Conservation (phyloP, 2,329 filamentous ascomycete genomes). For the Boeremia exigua region DNA sequence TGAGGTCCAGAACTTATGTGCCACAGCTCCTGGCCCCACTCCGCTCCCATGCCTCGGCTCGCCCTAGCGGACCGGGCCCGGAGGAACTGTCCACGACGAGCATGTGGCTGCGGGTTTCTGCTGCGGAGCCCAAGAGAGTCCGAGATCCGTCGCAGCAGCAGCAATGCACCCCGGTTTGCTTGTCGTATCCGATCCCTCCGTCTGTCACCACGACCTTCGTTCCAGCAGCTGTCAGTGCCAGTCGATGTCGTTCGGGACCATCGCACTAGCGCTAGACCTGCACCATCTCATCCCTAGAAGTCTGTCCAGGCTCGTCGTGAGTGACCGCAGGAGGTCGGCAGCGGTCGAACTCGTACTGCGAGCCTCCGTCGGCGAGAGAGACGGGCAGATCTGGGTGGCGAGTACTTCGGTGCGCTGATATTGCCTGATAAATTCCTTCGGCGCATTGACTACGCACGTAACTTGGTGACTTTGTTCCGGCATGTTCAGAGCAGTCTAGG, state of each 20-base stretch:
- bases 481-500: too few relatives aligned
- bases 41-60: slow-evolving; percentile 12
- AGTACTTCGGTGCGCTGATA: too few relatives aligned
- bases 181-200: neutral
- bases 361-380: too few relatives aligned
- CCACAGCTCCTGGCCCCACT: slow-evolving; percentile 5
- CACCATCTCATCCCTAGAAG: neutral
- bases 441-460: too few relatives aligned
- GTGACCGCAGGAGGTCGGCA: too few relatives aligned
- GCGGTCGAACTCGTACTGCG: too few relatives aligned
- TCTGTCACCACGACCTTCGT: neutral
- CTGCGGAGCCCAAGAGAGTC: neutral
- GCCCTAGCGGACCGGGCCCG: slow-evolving; percentile 1
- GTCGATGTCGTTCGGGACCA: neutral
- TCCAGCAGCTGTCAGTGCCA: neutral
- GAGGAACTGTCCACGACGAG: neutral
- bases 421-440: too few relatives aligned
- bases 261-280: neutral
- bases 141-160: slow-evolving; percentile 1
- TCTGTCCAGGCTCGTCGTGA: too few relatives aligned
- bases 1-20: slow-evolving; percentile 11
- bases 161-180: neutral
- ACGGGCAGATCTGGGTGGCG: too few relatives aligned
- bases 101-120: slow-evolving; percentile 8
- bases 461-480: too few relatives aligned